Evolutionary conservation across 371 early-diverging fungal genomes (phyloP), one percentile per base, ranked within the genome.

Genomic region (Smittium mucronatum): DNA sequence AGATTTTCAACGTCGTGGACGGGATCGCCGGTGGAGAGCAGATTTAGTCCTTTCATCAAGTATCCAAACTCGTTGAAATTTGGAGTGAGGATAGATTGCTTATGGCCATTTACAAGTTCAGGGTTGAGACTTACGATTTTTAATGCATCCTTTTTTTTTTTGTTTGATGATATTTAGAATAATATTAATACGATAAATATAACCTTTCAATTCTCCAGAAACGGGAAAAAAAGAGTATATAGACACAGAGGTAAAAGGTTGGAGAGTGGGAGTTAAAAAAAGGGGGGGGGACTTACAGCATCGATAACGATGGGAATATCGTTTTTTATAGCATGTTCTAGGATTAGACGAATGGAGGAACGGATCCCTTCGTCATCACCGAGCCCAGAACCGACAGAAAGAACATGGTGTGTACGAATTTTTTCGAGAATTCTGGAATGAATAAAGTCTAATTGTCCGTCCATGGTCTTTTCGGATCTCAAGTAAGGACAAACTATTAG

Each of bases 321-420:
- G 30, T 77, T 70, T 61, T 85, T 79, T 36, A 82, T 83, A 0
- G 91, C 90, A 25, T 81, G 80, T 36, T 73, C 58, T 11, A 96
- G 84, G 2, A 93, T 80, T 35, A 76, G 71, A 25, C 71, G 74
- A 0, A 90, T 89, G 34, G 79, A 76, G 34, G 84, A 80, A 5
- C 85, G 80, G 83, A 93, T 88, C 1, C 79, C 61, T 21, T 72
- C 64, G 73, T 95, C 92, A 35, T 94, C 82, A 5, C 91, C 90
- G 28, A 97, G 77, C 0, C 98, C 98, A 2, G 98, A 95, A 0
- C 98, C 98, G 25, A 95, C 80, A 0, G 95, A 86, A 16, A 95
- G 76, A 0, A 89, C 91, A 78, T 98, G 93, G 0, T 92, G 70
- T n/a, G 93, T 85, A 1, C 81, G 72, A 47, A 93, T 79, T 0